Evolutionary conservation across 768 basidiomycete species (phyloP), one percentile per base, ranked within the genome.

Genomic region (Lactifluus volemus): DNA sequence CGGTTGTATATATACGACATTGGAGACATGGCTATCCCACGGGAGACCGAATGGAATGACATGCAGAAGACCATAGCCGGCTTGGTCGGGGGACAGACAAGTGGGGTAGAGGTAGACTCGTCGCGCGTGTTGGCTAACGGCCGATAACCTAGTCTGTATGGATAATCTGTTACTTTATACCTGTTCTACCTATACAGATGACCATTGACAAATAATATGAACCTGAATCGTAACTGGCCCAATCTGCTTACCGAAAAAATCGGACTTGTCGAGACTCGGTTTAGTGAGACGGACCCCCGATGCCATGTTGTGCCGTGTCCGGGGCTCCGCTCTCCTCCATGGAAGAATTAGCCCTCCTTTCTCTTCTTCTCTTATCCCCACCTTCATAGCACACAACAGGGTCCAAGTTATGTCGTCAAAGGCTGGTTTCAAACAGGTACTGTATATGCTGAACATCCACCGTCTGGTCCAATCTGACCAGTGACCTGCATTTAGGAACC

Each of bases 11-110:
- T 99, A 39, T 98, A 96, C 70, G 96, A 98, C 70, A 84, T 98
- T 63, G 92, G 94, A 11, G 94, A 98, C 68, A 84, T 90, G 79
- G 88, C 84, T 0, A 78, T 89, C 25, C 91, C 95, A 1, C 76
- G 91, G 59, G 96, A 98, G 73, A 80, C 83, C 5, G 96, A 98
- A 73, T 98, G 96, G 96, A 82, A 84, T 3, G 92, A 97, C 64
- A 73, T 98, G 78, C 92, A 96, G 72, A 89, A 88, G 78, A 89
- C 86, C 9, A 70, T 98, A 10, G 81, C 87, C 19, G 86, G 86
- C 2, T 80, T 95, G 65, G 68, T 67, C 19, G 80, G 81, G 12
- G 84, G 65, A 25, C 74, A 76, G 51, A 53, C 70, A 49, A 77
- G 73, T 49, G 79, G 76, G n/a, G 61, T 65, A 2, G 74, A 63